Percentiles rank a stretch among this genome's conserved stretches.
Conservation (phyloP, 768 basidiomycete genomes). For the Leucocoprinus leucothites region DNA sequence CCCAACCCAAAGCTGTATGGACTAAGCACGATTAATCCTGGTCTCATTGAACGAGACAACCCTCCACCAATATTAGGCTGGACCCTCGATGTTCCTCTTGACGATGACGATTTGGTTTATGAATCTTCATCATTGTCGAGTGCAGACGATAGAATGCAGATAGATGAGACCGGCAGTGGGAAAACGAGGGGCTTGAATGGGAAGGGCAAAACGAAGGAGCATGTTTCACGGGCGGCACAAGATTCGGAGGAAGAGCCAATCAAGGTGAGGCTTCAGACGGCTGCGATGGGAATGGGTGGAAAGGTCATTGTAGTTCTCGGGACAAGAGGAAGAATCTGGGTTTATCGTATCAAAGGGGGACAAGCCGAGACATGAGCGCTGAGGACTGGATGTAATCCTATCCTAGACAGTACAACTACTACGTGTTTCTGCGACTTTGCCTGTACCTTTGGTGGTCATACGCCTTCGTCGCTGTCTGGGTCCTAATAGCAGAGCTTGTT, state of each 20-base stretch:
- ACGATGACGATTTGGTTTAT: neutral
- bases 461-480: too few relatives aligned
- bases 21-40: neutral
- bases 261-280: slow-evolving; percentile 31
- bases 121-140: neutral
- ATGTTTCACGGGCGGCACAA: neutral
- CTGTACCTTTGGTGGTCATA: too few relatives aligned
- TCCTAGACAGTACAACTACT: too few relatives aligned
- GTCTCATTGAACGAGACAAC: slow-evolving; percentile 5
- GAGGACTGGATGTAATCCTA: too few relatives aligned
- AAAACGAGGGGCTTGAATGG: neutral
- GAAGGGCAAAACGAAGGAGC: slow-evolving; percentile 18
- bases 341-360: slow-evolving; percentile 28
- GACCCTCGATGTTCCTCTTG: slow-evolving; percentile 7
- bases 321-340: slow-evolving; percentile 35
- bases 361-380: neutral
- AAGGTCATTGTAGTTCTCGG: slow-evolving; percentile 38
- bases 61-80: slow-evolving; percentile 4
- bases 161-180: neutral
- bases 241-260: slow-evolving; percentile 14
- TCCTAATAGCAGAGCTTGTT: too few relatives aligned
- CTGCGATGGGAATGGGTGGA: slow-evolving; percentile 43
- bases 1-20: neutral
- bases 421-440: too few relatives aligned
- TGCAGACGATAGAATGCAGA: neutral